Evolutionary conservation across 2,329 filamentous ascomycete genomes (phyloP).

Genomic region (Colletotrichum endophyticum): DNA sequence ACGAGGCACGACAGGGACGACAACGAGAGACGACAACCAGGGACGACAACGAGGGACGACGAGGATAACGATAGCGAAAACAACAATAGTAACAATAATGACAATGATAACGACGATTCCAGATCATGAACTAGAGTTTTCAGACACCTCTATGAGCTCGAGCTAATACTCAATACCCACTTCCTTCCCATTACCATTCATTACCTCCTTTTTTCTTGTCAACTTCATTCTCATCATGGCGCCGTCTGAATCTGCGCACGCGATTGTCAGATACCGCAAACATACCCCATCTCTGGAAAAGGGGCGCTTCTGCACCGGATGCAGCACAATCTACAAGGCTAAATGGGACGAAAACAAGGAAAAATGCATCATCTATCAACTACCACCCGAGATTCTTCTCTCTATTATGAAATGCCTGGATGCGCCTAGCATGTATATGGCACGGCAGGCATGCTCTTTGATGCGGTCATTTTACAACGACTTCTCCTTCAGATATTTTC

Average conservation of each 20-base stretch:
- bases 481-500: not conserved
- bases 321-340: not conserved
- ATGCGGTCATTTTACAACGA: not conserved
- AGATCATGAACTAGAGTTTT: not conserved
- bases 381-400: not conserved
- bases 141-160: not conserved
- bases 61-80: no score
- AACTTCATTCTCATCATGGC: not conserved
- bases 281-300: accelerated
- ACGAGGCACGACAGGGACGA: no score
- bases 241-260: accelerated
- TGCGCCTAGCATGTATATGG: not conserved
- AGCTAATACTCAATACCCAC: not conserved
- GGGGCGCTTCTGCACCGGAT: not conserved
- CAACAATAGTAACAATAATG: no score
- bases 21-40: no score
- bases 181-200: not conserved
- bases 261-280: not conserved
- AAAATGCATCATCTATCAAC: not conserved
- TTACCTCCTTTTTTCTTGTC: not conserved
- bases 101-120: no score
- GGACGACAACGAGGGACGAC: no score
- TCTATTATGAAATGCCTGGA: not conserved
- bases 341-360: not conserved
- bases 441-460: not conserved